Evolutionary conservation across 2,329 filamentous ascomycete species (phyloP).

Genomic region (Calonectria hongkongensis): DNA sequence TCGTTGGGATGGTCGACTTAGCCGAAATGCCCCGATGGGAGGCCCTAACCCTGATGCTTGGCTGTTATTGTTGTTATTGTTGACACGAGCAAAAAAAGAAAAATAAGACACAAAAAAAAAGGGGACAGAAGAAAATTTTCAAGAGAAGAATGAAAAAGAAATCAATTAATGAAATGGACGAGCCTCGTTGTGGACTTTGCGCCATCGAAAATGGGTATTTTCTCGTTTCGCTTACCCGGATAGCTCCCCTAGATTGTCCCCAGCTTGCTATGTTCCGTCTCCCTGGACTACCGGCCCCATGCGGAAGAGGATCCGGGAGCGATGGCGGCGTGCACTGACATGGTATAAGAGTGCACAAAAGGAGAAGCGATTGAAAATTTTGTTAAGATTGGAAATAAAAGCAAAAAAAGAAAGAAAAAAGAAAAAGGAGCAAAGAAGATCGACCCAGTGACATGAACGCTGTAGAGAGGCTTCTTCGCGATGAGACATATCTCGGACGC

Average conservation of each 20-base stretch:
- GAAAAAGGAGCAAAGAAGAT: background rate
- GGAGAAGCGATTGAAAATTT: slow-evolving; percentile 13
- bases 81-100: background rate
- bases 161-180: slow-evolving; percentile 47
- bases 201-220: slow-evolving; percentile 50
- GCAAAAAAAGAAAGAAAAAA: slow-evolving; percentile 1
- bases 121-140: slow-evolving; percentile 39
- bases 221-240: slow-evolving; percentile 53
- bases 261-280: slow-evolving; percentile 44
- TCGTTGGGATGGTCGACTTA: slow-evolving; percentile 6
- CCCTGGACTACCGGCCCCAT: slow-evolving; percentile 54
- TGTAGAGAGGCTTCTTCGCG: background rate
- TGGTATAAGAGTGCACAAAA: slow-evolving; percentile 27
- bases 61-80: slow-evolving; percentile 35
- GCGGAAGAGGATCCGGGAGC: slow-evolving; percentile 47
- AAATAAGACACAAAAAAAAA: slow-evolving; percentile 11
- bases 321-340: slow-evolving; percentile 38
- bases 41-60: slow-evolving; percentile 30
- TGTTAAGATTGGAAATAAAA: slow-evolving; percentile 22
- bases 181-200: slow-evolving; percentile 50
- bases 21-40: slow-evolving; percentile 37
- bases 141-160: slow-evolving; percentile 41
- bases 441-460: slow-evolving; percentile 14
- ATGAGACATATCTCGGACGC: slow-evolving; percentile 35
- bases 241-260: slow-evolving; percentile 50